phyloP scores from a whole-genome alignment of 805 yeast genomes.

The Candida ponderosae region DNA sequence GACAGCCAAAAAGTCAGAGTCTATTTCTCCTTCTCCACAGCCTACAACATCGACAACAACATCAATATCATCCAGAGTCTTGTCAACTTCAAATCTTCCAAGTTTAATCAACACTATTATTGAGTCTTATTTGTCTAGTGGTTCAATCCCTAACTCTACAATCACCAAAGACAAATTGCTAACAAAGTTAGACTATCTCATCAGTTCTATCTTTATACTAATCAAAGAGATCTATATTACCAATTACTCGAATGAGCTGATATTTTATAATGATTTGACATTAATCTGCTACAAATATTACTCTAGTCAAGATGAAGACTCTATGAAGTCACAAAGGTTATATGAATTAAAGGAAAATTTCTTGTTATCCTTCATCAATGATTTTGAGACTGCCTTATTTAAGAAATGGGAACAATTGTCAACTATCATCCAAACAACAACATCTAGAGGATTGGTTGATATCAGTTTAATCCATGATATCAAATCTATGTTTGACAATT shows the following conservation, averaged over 20 bases:
- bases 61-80: conserved; percentile 2
- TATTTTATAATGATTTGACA: conserved; percentile 15
- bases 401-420: conserved; percentile 3
- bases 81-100: conserved; percentile 9
- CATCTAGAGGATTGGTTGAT: conserved; percentile 6
- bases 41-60: conserved; percentile 7
- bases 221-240: conserved; percentile 6
- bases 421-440: conserved; percentile 13
- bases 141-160: conserved; percentile 1
- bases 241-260: conserved; percentile 1
- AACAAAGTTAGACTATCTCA: conserved; percentile 10
- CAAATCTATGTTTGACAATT: conserved; percentile 4
- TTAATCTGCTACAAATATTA: not conserved
- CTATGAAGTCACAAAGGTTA: too few species aligned
- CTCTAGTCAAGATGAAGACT: not conserved
- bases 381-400: conserved; percentile 6
- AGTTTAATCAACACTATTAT: conserved; percentile 6
- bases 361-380: conserved; percentile 5
- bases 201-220: conserved; percentile 11
- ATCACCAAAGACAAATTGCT: conserved; percentile 6
- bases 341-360: conserved; percentile 32
- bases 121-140: conserved; percentile 9
- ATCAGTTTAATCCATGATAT: conserved; percentile 5
- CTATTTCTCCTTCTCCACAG: too few species aligned
- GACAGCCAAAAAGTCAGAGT: conserved; percentile 3